Evolutionary conservation across 2,329 filamentous ascomycete species (phyloP).

Genomic region (Ceratocystis colombiana): DNA sequence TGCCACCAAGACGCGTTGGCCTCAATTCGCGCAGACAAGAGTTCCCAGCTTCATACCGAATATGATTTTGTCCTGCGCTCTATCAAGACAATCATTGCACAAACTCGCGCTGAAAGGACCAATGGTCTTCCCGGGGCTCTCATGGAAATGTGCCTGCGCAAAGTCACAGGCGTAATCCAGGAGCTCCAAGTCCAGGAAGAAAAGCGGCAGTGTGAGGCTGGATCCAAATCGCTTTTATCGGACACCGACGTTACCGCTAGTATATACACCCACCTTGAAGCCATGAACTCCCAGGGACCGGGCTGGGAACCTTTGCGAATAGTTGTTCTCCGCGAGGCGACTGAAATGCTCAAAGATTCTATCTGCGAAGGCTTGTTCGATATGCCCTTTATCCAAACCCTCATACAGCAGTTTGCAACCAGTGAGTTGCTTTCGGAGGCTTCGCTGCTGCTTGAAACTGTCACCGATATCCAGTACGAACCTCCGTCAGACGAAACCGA

Average conservation of each 20-base stretch:
- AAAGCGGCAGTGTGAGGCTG: constrained; percentile 30
- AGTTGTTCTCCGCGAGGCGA: constrained; percentile 32
- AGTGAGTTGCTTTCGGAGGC: constrained; percentile 31
- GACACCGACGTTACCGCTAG: constrained; percentile 27
- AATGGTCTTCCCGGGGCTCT: constrained; percentile 30
- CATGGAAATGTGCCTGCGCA: constrained; percentile 34
- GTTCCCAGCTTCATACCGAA: constrained; percentile 20
- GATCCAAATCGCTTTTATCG: constrained; percentile 25
- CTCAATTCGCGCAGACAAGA: constrained; percentile 9
- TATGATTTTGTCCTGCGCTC: constrained; percentile 22
- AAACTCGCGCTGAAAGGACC: constrained; percentile 4
- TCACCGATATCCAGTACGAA: constrained; percentile 19
- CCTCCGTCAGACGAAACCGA: constrained; percentile 13
- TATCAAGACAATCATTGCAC: constrained; percentile 15
- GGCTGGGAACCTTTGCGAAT: constrained; percentile 34
- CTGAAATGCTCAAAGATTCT: constrained; percentile 30
- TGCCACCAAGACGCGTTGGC: constrained; percentile 2
- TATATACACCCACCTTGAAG: constrained; percentile 34
- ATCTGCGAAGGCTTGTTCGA: constrained; percentile 31
- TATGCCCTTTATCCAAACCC: constrained; percentile 26
- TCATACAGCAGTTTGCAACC: constrained; percentile 31
- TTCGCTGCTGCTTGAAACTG: constrained; percentile 14
- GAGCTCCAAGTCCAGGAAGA: constrained; percentile 16
- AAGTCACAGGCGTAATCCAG: constrained; percentile 19
- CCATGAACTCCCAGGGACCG: constrained; percentile 27